phyloP scores from a whole-genome alignment of 257 asterid species.

The Solanum okadae region DNA sequence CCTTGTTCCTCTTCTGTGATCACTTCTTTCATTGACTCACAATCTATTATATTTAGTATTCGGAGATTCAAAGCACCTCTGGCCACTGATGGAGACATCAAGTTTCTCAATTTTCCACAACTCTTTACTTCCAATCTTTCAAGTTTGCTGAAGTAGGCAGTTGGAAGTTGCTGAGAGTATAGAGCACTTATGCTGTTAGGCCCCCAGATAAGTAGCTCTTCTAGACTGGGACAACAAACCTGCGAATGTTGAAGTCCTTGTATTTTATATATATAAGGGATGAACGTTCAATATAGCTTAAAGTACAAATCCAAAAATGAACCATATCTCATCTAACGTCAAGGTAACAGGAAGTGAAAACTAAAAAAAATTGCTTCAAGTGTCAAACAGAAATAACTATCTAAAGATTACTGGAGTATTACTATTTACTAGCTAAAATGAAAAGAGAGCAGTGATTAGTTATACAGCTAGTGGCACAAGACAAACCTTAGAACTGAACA shows the following conservation, averaged over 20 bases:
- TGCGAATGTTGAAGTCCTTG: neutral
- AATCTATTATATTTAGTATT: neutral
- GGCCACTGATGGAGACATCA: neutral
- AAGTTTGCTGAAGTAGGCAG: neutral
- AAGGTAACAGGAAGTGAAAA: neutral
- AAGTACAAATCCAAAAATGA: neutral
- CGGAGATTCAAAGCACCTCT: neutral
- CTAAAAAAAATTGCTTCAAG: neutral
- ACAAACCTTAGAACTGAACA: neutral
- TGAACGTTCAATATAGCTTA: neutral
- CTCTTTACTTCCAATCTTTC: too few relatives aligned
- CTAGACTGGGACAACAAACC: neutral
- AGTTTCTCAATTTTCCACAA: neutral
- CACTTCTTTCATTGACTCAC: neutral
- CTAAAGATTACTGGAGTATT: too few relatives aligned
- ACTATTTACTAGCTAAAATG: neutral
- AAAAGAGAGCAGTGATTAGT: neutral
- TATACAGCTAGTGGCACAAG: neutral
- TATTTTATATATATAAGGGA: neutral
- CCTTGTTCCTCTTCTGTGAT: neutral
- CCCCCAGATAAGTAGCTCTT: fast-evolving
- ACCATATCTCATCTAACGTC: neutral
- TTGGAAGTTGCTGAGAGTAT: neutral
- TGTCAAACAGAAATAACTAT: neutral
- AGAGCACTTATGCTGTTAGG: neutral